These are phyloP conservation scores for Boeremia lycopersici DNA, from an alignment of 2,329 filamentous ascomycete species.

Conservation along the genomic window DNA sequence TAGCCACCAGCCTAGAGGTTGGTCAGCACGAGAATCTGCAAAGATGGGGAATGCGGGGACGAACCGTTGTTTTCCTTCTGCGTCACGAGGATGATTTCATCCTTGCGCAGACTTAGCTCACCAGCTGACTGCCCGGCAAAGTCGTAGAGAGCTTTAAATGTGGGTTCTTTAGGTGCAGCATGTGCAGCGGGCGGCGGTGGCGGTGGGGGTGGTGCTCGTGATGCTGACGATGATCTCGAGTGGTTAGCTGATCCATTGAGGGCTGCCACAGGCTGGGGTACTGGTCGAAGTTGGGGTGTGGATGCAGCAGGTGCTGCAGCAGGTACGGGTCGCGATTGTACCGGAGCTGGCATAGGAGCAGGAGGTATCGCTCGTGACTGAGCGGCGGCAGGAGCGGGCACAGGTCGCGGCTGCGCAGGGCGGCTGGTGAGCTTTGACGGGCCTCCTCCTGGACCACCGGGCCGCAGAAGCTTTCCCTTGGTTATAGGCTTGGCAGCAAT, in stretches of 20 bases:
- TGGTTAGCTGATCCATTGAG: conserved; percentile 55
- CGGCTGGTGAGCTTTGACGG: conserved; percentile 72
- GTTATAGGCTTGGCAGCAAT: conserved; percentile 89
- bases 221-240: conserved; percentile 48
- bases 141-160: conserved; percentile 90
- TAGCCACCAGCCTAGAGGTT: conserved; percentile 84
- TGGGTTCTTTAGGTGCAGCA: conserved; percentile 69
- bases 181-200: conserved; percentile 70
- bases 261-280: conserved; percentile 63
- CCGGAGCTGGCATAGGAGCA: conserved; percentile 55
- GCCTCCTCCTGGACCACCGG: conserved; percentile 81
- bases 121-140: conserved; percentile 85
- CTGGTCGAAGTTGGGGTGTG: conserved; percentile 50
- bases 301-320: conserved; percentile 23
- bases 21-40: conserved; percentile 25
- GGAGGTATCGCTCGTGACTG: conserved; percentile 56
- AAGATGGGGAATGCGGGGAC: conserved; percentile 36
- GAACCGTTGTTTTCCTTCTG: conserved; percentile 94
- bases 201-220: conserved; percentile 59
- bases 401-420: conserved; percentile 48
- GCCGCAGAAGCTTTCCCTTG: conserved; percentile 88
- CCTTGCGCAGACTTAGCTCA: conserved; percentile 79
- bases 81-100: conserved; percentile 85
- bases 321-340: conserved; percentile 47
- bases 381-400: conserved; percentile 42